Conservation (phyloP, 805 yeast genomes). For the Clavispora asparagi region DNA sequence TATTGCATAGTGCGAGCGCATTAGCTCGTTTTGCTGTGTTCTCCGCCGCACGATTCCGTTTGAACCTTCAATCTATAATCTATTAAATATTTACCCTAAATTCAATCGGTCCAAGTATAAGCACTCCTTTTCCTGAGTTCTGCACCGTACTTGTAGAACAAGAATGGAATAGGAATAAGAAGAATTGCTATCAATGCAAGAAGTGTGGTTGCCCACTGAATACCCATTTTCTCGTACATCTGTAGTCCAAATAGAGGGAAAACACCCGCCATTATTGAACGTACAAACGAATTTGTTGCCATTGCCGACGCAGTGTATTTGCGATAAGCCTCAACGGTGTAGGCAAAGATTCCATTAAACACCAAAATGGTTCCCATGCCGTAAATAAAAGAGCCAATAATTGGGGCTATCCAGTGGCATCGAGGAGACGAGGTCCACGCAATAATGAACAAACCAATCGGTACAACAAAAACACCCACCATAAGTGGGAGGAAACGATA, state of each 20-base stretch:
- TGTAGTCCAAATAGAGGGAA: constrained; percentile 11
- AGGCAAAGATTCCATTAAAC: constrained; percentile 12
- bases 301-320: constrained; percentile 13
- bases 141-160: constrained; percentile 10
- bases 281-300: constrained; percentile 13
- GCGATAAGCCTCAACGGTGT: constrained; percentile 12
- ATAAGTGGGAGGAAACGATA: constrained; percentile 9
- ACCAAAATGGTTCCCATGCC: constrained; percentile 11
- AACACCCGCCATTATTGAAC: constrained; percentile 9
- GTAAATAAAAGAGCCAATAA: constrained; percentile 10
- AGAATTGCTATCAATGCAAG: constrained; percentile 7
- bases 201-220: constrained; percentile 13
- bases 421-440: constrained; percentile 12
- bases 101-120: constrained; percentile 20
- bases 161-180: constrained; percentile 11
- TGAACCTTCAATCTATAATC: background rate
- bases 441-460: constrained; percentile 12
- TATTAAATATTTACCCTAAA: background rate
- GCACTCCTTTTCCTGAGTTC: constrained; percentile 21
- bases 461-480: constrained; percentile 11
- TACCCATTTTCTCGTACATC: constrained; percentile 11
- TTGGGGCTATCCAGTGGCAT: constrained; percentile 12
- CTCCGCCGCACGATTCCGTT: too few species aligned
- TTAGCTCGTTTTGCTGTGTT: too few species aligned
- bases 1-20: background rate